Evolutionary conservation across 1,284 basidiomycete genomes (phyloP).

Genomic region (Cryptococcus hybrid): DNA sequence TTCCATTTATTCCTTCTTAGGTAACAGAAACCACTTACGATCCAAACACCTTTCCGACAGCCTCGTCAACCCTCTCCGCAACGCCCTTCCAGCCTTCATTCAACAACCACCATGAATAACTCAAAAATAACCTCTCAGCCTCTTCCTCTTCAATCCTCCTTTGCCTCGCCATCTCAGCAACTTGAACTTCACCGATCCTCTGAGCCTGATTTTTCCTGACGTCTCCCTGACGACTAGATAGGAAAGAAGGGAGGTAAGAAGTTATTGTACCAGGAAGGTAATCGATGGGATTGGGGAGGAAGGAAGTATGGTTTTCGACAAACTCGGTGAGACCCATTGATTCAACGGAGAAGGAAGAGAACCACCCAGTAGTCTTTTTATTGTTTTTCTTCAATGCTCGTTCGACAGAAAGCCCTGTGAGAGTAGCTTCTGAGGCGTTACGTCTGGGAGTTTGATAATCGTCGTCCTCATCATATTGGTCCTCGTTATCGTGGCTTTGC

Average conservation of each 20-base stretch:
- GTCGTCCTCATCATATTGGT: conserved; percentile 2
- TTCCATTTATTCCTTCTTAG: background rate
- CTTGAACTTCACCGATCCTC: background rate
- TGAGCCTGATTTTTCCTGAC: background rate
- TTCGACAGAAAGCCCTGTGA: background rate
- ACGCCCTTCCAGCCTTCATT: conserved; percentile 48
- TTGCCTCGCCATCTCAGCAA: conserved; percentile 12
- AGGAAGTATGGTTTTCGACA: conserved; percentile 6
- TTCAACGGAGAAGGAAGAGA: conserved; percentile 31
- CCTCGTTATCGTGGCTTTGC: background rate
- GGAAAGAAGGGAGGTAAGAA: conserved; percentile 12
- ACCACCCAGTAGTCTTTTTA: conserved; percentile 17
- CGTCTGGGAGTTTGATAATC: conserved; percentile 4
- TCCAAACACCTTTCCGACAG: conserved; percentile 42
- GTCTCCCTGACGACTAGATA: background rate
- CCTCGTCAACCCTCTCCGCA: conserved; percentile 30
- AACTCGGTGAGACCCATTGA: conserved; percentile 35
- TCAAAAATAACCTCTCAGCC: conserved; percentile 46
- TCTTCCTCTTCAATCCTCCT: conserved; percentile 26
- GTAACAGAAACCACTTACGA: conserved; percentile 18
- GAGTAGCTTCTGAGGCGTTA: background rate
- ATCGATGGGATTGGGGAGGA: conserved; percentile 17
- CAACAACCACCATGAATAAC: conserved; percentile 50
- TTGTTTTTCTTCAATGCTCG: background rate
- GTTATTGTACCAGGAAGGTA: conserved; percentile 13